Evolutionary conservation across 2,329 filamentous ascomycete genomes (phyloP), one percentile per base, ranked within the genome.

Genomic region (Aureobasidium namibiae): DNA sequence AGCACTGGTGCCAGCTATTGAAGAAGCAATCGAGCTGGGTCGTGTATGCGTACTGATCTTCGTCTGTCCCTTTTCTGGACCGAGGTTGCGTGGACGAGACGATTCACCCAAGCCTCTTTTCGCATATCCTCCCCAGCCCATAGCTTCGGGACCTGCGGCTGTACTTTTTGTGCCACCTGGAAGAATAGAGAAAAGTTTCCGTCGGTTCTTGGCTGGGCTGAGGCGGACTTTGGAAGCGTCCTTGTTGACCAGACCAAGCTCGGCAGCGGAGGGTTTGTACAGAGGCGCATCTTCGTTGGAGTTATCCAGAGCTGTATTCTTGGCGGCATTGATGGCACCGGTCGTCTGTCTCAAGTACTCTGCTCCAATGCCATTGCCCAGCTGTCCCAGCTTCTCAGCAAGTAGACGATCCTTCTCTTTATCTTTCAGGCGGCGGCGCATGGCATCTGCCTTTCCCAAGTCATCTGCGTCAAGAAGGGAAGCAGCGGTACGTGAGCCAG

Each of bases 371-470:
- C 85, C 85, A 50, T 76, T 80, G 10, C 87, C 87, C 61, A 85
- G 75, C 53, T 81, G 75, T 10, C 82, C 83, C 2, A 94, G 77
- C 64, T 83, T 83, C 68, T 82, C 84, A 63, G 85, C 87, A 50
- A 94, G 80, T 24, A 89, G 85, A 21, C 84, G 78, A 70, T 92
- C 89, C 67, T 82, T 86, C 70, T 91, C 88, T 54, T 84, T 82
- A 14, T 65, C 63, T 13, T 65, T 67, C 60, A 70, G 63, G 61
- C 82, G 80, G 65, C 84, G 84, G 31, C 79, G 81, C 33, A 82
- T 79, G 0, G 80, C 76, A 14, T 81, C 77, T 18, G 80, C 79
- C 46, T 61, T 60, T 14, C 59, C 58, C 10, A 54, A 65, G 60
- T 87, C 83, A 21, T 82, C 82, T 45, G 83, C 82, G 65, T 92